Evolutionary conservation across 371 early-diverging fungal species (phyloP).

Genomic region (Syncephalastrum monosporum): DNA sequence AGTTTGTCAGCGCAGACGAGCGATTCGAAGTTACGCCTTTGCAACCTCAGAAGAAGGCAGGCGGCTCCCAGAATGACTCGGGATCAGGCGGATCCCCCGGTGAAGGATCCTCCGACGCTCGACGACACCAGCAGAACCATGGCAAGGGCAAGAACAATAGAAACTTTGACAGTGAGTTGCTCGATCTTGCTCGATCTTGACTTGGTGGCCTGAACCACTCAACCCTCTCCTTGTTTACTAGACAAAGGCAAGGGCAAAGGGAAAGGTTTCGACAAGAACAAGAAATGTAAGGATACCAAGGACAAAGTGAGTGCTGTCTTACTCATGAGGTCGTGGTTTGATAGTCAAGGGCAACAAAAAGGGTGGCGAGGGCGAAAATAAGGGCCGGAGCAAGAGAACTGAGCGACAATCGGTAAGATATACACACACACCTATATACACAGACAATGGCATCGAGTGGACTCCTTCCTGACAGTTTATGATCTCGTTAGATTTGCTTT

Average conservation of each 20-base stretch:
- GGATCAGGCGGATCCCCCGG: too few species aligned
- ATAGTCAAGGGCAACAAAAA: too few species aligned
- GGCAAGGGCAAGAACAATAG: not conserved
- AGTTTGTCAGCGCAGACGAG: conserved; percentile 55
- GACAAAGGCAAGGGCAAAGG: not conserved
- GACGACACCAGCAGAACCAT: conserved; percentile 1
- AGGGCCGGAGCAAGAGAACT: conserved; percentile 20
- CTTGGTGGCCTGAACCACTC: too few species aligned
- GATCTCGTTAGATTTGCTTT: conserved; percentile 67
- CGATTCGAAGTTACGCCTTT: conserved; percentile 55
- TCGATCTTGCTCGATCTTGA: too few species aligned
- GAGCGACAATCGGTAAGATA: conserved; percentile 28
- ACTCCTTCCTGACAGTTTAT: not conserved
- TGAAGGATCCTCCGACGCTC: conserved; percentile 1
- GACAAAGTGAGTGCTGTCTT: not conserved
- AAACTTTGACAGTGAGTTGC: not conserved
- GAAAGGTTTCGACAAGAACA: conserved; percentile 2
- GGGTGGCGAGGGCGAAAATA: too few species aligned
- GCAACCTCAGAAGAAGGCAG: conserved; percentile 36
- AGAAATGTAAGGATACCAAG: conserved; percentile 8
- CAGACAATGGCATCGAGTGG: not conserved
- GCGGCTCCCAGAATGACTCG: not conserved
- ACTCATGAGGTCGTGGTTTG: too few species aligned
- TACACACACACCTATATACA: too few species aligned
- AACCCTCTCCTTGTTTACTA: not conserved